Evolutionary conservation across 306 rosid genomes (phyloP).

Genomic region (Arachis hypogaea): DNA sequence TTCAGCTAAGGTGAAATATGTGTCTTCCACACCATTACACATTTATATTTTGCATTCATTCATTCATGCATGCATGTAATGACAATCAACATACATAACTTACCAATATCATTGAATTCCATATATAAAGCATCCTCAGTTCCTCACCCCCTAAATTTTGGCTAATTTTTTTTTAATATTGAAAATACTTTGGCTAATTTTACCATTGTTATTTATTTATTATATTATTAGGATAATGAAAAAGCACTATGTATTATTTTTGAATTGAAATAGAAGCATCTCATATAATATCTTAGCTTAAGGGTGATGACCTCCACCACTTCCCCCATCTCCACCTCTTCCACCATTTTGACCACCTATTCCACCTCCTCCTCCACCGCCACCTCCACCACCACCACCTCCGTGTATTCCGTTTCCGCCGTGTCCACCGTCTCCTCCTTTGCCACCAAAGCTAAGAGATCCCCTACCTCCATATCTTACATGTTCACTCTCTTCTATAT

Average conservation of each 20-base stretch:
- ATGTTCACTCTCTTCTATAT: constrained; percentile 23
- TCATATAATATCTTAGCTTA: constrained; percentile 20
- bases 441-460: constrained; percentile 31
- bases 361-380: constrained; percentile 44
- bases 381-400: constrained; percentile 45
- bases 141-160: neutral
- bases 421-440: constrained; percentile 45
- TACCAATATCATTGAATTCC: too few species aligned
- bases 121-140: constrained; percentile 4
- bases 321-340: too few species aligned
- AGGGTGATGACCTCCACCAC: constrained; percentile 57
- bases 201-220: too few species aligned
- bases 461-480: constrained; percentile 44
- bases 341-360: neutral
- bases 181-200: neutral
- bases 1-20: neutral
- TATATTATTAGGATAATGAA: too few species aligned
- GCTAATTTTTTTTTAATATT: constrained; percentile 21
- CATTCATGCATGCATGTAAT: neutral
- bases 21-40: neutral
- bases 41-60: neutral
- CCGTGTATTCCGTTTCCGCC: constrained; percentile 42
- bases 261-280: neutral
- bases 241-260: neutral
- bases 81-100: too few species aligned